Evolutionary conservation across 1,139 yeast genomes (phyloP), one percentile per base, ranked within the genome.

Genomic region (Pichia sp.): DNA sequence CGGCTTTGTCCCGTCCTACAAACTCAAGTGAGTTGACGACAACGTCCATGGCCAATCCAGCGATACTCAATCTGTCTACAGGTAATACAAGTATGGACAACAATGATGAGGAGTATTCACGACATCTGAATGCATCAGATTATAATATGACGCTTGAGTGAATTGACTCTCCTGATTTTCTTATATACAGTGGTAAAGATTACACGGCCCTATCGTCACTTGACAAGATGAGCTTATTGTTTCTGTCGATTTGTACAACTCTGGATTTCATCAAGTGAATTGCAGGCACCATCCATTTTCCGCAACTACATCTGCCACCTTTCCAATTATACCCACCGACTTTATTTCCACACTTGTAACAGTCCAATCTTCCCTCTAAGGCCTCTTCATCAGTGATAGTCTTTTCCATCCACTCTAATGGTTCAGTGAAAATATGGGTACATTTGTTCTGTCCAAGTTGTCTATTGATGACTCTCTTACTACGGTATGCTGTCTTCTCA

Each of bases 221-320:
- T 26, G 30, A 21, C 21, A 40, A 30, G n/a, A 44, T 43, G 6
- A 41, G 22, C 30, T 41, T 41, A 23, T 38, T 37, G 20, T 32
- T 29, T 22, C 27, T 35, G 28, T 44, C 41, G 11, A 30, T 27
- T 27, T 45, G 43, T 35, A 83, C 96, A 6, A 85, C 91, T 55
- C 85, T 83, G 4, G 88, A 80, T 27, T 79, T 65, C 55, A 80
- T 91, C 34, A 91, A 58, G 56, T 84, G 87, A 42, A 93, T 72
- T 2, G 95, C 94, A 0, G 99, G 98, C 6, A 86, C 72, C 66
- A 91, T 79, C 99, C 99, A 91, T 50, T 75, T 75, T 3, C 97
- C 96, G 60, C 99, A 91, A 39, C 94, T 77, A 56, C 99, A 91
- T 47, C 94, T 67, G 5, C 88, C 77, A 0, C 99, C 99, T 54